phyloP scores from a whole-genome alignment of 768 basidiomycete genomes.

The Boletus rubescentipes region DNA sequence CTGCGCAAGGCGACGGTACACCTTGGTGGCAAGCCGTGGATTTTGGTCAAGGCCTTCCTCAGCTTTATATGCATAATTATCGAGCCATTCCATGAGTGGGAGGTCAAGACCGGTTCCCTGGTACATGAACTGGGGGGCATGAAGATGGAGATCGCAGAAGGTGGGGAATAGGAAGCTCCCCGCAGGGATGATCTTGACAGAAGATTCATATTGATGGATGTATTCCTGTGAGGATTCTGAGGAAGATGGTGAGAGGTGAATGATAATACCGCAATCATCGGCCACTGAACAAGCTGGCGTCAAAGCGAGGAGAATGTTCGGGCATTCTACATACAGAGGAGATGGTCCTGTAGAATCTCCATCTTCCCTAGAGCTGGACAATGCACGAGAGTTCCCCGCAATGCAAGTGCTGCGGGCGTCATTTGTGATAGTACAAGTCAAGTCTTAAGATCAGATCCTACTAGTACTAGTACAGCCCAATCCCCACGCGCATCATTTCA shows the following conservation, averaged over 20 bases:
- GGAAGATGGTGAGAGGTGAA: constrained; percentile 43
- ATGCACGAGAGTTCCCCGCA: constrained; percentile 59
- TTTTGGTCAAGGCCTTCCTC: constrained; percentile 73
- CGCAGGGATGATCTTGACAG: constrained; percentile 37
- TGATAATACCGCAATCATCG: constrained; percentile 47
- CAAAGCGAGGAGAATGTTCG: background rate
- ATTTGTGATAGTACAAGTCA: constrained; percentile 5
- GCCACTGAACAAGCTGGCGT: constrained; percentile 27
- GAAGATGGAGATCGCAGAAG: constrained; percentile 82
- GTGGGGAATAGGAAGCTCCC: constrained; percentile 75
- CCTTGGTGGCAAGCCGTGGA: constrained; percentile 54
- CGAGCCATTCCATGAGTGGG: constrained; percentile 82
- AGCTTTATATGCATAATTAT: constrained; percentile 78
- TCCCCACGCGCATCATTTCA: background rate
- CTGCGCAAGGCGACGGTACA: constrained; percentile 65
- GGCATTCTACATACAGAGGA: constrained; percentile 43
- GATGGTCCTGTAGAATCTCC: constrained; percentile 53
- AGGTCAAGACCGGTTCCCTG: constrained; percentile 85
- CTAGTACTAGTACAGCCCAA: too few species aligned
- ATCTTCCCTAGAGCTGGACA: constrained; percentile 52
- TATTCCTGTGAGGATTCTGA: constrained; percentile 37
- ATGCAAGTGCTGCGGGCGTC: constrained; percentile 12
- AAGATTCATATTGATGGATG: constrained; percentile 20
- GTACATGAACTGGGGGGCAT: constrained; percentile 88
- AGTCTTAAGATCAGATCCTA: too few species aligned